Evolutionary conservation across 441 rosid genomes (phyloP).

Genomic region (Syzygium malaccense): DNA sequence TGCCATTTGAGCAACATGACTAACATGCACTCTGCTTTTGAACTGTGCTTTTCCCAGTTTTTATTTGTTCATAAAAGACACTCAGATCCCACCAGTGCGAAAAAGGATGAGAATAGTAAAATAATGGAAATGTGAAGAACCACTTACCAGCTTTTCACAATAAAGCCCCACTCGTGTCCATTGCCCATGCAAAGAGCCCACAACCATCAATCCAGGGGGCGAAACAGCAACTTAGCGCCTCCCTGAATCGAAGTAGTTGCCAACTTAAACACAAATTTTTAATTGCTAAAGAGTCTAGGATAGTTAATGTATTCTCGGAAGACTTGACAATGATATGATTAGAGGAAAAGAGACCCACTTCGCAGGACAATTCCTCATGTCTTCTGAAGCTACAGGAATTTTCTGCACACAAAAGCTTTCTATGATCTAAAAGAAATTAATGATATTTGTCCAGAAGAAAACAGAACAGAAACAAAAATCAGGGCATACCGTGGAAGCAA

Average conservation of each 20-base stretch:
- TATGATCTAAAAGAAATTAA: not conserved
- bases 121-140: not conserved
- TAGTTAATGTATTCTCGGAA: not conserved
- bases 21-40: not conserved
- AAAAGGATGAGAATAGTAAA: not conserved
- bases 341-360: not conserved
- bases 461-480: not conserved
- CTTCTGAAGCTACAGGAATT: not conserved
- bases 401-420: not conserved
- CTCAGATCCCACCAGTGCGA: not conserved
- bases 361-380: not conserved
- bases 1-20: not conserved
- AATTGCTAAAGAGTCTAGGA: not conserved
- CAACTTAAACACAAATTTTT: not conserved
- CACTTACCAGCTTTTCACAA: not conserved
- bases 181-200: not conserved
- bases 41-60: not conserved
- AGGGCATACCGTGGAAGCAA: not conserved
- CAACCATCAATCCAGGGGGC: not conserved
- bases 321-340: not conserved
- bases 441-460: not conserved
- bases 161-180: not conserved
- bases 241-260: not conserved
- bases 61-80: not conserved
- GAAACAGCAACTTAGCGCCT: not conserved